A percentile compares a stretch with the other conserved stretches of the same genome.
phyloP scores from a whole-genome alignment of 208 protist species.

The Trichomonas tenax region DNA sequence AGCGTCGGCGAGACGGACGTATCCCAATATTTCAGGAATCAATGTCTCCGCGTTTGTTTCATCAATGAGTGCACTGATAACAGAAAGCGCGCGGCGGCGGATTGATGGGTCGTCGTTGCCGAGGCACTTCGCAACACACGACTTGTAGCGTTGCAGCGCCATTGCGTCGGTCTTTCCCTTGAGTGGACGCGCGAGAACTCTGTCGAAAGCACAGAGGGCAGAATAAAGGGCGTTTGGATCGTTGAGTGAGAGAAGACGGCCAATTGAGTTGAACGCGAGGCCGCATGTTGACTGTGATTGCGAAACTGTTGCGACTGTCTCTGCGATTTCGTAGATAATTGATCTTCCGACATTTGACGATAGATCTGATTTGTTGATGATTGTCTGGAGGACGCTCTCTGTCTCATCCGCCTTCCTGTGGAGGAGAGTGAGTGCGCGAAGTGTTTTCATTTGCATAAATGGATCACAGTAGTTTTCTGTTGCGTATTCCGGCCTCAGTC shows the following conservation, averaged over 20 bases:
- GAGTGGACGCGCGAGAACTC: background rate
- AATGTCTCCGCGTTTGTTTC: background rate
- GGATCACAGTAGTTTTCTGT: background rate
- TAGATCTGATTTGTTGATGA: background rate
- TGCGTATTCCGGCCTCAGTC: background rate
- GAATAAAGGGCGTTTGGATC: background rate
- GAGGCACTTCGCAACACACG: background rate
- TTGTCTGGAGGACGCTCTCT: background rate
- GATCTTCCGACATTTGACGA: background rate
- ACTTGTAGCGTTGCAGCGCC: background rate
- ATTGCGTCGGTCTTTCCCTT: background rate
- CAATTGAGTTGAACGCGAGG: constrained; percentile 1
- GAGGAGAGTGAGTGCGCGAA: background rate
- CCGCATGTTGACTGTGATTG: background rate
- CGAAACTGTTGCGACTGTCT: background rate
- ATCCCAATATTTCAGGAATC: background rate
- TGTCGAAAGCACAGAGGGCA: background rate
- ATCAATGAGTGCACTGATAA: background rate
- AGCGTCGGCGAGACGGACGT: background rate
- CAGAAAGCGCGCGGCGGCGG: background rate
- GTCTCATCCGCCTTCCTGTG: background rate
- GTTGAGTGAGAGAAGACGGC: background rate
- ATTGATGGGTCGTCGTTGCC: background rate
- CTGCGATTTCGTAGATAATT: background rate
- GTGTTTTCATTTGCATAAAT: background rate